Conservation (phyloP, 2,329 filamentous ascomycete genomes). For the Fusarium stilboides region DNA sequence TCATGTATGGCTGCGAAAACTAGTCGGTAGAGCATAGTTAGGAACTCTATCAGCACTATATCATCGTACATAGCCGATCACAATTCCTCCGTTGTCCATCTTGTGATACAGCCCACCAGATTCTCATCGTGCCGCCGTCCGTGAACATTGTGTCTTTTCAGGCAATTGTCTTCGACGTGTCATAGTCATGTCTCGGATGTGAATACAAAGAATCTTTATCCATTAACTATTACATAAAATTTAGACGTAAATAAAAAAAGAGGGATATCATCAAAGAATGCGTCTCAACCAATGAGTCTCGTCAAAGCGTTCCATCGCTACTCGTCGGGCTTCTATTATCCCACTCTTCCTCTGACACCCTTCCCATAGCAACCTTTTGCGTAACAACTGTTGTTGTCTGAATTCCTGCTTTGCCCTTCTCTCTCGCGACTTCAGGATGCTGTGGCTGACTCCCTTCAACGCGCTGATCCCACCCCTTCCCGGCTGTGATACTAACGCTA, state of each 20-base stretch:
- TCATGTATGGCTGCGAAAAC: too few relatives aligned
- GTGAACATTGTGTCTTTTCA: too few relatives aligned
- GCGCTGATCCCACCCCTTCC: not conserved
- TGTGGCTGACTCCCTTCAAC: not conserved
- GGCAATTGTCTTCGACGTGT: too few relatives aligned
- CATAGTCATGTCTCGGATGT: too few relatives aligned
- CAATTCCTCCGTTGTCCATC: too few relatives aligned
- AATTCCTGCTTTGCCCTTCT: not conserved
- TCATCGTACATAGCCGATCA: too few relatives aligned
- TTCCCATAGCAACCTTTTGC: conserved; percentile 1
- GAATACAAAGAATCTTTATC: too few relatives aligned
- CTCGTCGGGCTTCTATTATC: not conserved
- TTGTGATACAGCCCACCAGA: too few relatives aligned
- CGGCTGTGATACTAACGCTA: conserved; percentile 7
- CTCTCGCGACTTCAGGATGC: not conserved
- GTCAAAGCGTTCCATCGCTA: not conserved
- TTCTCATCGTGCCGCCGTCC: too few relatives aligned
- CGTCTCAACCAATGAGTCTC: not conserved
- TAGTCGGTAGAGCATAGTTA: too few relatives aligned
- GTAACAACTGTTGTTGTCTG: conserved; percentile 17
- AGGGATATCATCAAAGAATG: not conserved
- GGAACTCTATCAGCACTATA: too few relatives aligned
- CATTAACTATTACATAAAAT: too few relatives aligned
- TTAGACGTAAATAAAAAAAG: not conserved
- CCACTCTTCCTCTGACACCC: not conserved